Evolutionary conservation across 768 basidiomycete genomes (phyloP).

Genomic region (Gloeophyllum trabeum): DNA sequence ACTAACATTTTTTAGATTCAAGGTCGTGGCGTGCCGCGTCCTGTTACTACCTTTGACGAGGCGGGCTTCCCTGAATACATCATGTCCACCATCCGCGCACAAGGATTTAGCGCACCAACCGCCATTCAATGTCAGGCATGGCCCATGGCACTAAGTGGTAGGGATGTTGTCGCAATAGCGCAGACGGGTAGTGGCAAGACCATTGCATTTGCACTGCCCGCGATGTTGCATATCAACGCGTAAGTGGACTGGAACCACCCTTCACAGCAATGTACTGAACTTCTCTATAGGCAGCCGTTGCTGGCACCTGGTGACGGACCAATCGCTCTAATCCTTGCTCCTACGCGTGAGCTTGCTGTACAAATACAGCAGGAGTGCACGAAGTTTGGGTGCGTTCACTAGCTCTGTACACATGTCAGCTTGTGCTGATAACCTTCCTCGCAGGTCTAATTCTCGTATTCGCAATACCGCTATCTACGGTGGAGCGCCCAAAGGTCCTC

Average conservation of each 20-base stretch:
- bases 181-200: conserved; percentile 99
- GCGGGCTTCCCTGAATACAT: conserved; percentile 95
- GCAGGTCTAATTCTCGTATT: conserved; percentile 82
- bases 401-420: conserved; percentile 2
- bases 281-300: conserved; percentile 65
- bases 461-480: conserved; percentile 99
- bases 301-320: conserved; percentile 92
- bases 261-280: conserved; percentile 7
- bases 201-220: conserved; percentile 94
- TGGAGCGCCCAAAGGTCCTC: conserved; percentile 96
- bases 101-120: conserved; percentile 86
- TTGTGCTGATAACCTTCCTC: conserved; percentile 3
- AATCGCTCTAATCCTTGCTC: conserved; percentile 92
- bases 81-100: conserved; percentile 84
- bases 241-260: conserved; percentile 25
- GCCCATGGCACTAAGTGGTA: conserved; percentile 95
- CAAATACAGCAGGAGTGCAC: conserved; percentile 99
- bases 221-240: conserved; percentile 99
- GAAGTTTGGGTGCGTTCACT: conserved; percentile 73
- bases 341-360: conserved; percentile 96
- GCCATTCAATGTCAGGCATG: conserved; percentile 98
- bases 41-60: conserved; percentile 88
- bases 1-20: conserved; percentile 44
- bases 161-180: conserved; percentile 93
- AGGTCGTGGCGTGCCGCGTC: conserved; percentile 81